Percentiles rank a stretch among this genome's conserved stretches.
These are phyloP conservation scores for Phytophthora niederhauseri DNA, from an alignment of 352 stramenopile genomes.

Conservation along the genomic window DNA sequence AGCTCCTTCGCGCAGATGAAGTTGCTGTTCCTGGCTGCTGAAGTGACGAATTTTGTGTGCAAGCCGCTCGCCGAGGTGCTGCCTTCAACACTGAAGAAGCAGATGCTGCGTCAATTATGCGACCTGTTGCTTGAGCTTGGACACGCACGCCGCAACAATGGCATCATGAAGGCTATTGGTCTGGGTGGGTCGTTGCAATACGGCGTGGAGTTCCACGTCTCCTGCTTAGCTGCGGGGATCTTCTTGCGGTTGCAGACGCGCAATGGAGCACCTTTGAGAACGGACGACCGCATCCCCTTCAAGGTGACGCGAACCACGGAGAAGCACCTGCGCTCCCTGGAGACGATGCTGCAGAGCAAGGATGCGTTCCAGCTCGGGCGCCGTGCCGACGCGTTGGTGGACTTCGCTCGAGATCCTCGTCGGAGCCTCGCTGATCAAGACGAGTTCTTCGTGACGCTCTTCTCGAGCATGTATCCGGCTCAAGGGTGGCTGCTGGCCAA, in stretches of 20 bases:
- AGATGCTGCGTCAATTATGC: conserved; percentile 73
- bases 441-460: conserved; percentile 86
- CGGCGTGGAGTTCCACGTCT: conserved; percentile 81
- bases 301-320: conserved; percentile 84
- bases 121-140: conserved; percentile 68
- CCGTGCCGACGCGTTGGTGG: conserved; percentile 75
- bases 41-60: conserved; percentile 78
- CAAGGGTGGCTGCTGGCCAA: conserved; percentile 84
- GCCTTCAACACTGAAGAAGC: conserved; percentile 71
- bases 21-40: conserved; percentile 77
- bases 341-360: conserved; percentile 77
- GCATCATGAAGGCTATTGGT: conserved; percentile 88
- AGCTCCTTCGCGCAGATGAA: conserved; percentile 82
- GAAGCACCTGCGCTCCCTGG: conserved; percentile 74
- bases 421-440: conserved; percentile 85
- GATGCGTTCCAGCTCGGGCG: conserved; percentile 79
- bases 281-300: conserved; percentile 77
- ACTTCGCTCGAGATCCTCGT: conserved; percentile 64
- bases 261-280: conserved; percentile 65
- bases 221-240: conserved; percentile 69
- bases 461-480: conserved; percentile 83
- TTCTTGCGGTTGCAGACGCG: conserved; percentile 84
- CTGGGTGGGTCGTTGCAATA: conserved; percentile 79
- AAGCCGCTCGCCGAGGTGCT: conserved; percentile 62
- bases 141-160: conserved; percentile 75